Evolutionary conservation across 140 eudicot species (phyloP), one percentile per base, ranked within the genome.

Genomic region (Flaveria floridana): DNA sequence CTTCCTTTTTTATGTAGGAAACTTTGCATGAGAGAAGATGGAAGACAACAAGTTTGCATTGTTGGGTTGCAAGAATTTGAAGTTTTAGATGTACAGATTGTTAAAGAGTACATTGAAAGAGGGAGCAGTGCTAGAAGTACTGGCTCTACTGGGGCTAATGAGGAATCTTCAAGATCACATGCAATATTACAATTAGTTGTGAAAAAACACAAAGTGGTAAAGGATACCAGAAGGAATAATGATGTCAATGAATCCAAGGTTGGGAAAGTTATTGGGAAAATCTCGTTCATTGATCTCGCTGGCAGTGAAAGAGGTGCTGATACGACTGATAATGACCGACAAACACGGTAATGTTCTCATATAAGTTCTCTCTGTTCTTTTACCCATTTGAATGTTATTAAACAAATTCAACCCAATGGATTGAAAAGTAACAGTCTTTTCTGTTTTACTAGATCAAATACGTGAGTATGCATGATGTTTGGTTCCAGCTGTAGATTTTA

Each of bases 291-390:
- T 73, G 99, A 95, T 83, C 99, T 95, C 75, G 99, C 99, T 76
- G 99, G 99, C 61, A 95, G 99, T 73, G 99, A 95, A 87, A 87
- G 99, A 79, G 99, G 99, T 52, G 99, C 99, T 70, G 99, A 95
- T 81, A 95, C 99, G 30, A 95, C 99, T 65, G 99, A 95, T 87
- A 95, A 95, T 83, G 99, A 95, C 74, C 89, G 97, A 25, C 99
- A 95, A 81, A 95, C 99, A 75, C 63, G 99, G 99, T 90, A 87
- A 69, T 75, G 15, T 72, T 25, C 14, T 71, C 37, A 26, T 4
- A 61, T 23, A 57, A 15, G 25, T 18, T 64, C n/a, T 12, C 19
- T 13, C 15, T 48, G 41, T 34, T 34, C 0, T 34, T 46, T 18
- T 47, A 18, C 52, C 73, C 23, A 1, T 15, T 11, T 46, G 69